Base-by-base conservation (phyloP, 2,329 filamentous ascomycete genomes). In the Cladophialophora psammophila region DNA sequence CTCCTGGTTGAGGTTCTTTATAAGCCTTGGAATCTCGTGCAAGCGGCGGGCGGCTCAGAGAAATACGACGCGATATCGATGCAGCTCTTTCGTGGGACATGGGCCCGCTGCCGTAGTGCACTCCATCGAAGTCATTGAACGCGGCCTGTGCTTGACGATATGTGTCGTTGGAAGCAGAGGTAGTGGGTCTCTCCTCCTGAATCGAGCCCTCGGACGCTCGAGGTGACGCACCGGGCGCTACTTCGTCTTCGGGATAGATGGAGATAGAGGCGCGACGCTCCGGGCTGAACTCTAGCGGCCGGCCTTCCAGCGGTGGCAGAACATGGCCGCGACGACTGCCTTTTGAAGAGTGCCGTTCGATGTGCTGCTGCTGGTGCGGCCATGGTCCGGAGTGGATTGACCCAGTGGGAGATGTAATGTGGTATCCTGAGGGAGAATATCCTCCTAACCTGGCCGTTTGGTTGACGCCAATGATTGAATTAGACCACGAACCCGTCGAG, bases 1-100 rank as follows among this genome's bases (percentile, higher is more conserved):
- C 88, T 4, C 88, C 90, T 1, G 90, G 90, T 58, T 75, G 76
- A 2, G 80, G 77, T 64, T 80, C 76, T 59, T 78, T 75, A 71
- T 78, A 80, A 31, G 75, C 73, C 68, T 78, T 73, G 12, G 78
- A 74, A 58, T 78, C 74, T 63, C 74, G 76, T 5, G 80, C 79
- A 54, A 81, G 76, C 38, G 80, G 79, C 26, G 79, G 78, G 57
- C 76, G 76, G 20, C 70, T 76, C 50, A 82, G 69, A 34, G 81
- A 78, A 18, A 81, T 70, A 50, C 75, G 77, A 31, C 78, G 76
- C 13, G 66, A 59, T 13, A 58, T 71, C 69, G 61, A 69, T 59
- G 63, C 74, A 64, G 40, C 69, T 54, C 26, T 72, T 38, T 76
- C 68, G 62, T 73, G 69, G 8, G 76, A 54, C 6, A 58, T 2